phyloP scores from a whole-genome alignment of 148 eudicot genomes.

The Cornus suecica region DNA sequence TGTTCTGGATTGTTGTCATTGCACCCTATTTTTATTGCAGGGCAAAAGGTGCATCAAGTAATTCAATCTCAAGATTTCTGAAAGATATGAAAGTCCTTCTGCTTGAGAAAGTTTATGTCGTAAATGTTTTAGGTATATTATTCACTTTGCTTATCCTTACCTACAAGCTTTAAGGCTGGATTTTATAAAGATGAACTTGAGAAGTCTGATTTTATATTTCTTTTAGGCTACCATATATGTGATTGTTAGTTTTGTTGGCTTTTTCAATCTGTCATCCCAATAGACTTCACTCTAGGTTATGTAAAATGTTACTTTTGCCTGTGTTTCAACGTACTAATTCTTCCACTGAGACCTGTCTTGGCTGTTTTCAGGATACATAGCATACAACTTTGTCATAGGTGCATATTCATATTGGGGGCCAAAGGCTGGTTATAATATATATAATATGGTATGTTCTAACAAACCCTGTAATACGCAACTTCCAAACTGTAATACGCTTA shows the following conservation, averaged over 20 bases:
- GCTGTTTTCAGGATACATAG: constrained; percentile 59
- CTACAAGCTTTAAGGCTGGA: background rate
- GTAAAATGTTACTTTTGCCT: background rate
- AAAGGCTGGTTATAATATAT: constrained; percentile 91
- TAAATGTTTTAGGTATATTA: constrained; percentile 80
- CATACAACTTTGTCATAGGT: constrained; percentile 95
- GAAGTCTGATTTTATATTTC: constrained; percentile 3
- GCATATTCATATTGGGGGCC: constrained; percentile 99
- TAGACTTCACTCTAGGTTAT: background rate
- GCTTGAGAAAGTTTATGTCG: constrained; percentile 59
- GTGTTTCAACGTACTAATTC: background rate
- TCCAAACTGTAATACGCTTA: background rate
- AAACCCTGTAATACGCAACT: too few species aligned
- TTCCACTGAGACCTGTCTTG: constrained; percentile 9
- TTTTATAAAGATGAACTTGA: background rate
- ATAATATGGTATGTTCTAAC: constrained; percentile 67
- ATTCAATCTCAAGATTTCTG: constrained; percentile 39
- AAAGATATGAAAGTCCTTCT: constrained; percentile 75
- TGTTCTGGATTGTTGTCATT: background rate
- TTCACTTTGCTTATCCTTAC: constrained; percentile 12
- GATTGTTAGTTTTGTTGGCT: background rate
- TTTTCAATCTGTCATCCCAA: background rate
- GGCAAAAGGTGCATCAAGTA: constrained; percentile 10
- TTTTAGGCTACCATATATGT: background rate
- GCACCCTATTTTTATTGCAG: constrained; percentile 35